These are phyloP conservation scores for Dictyostelium citrinum DNA, from an alignment of 78 protist genomes.

Conservation along the genomic window DNA sequence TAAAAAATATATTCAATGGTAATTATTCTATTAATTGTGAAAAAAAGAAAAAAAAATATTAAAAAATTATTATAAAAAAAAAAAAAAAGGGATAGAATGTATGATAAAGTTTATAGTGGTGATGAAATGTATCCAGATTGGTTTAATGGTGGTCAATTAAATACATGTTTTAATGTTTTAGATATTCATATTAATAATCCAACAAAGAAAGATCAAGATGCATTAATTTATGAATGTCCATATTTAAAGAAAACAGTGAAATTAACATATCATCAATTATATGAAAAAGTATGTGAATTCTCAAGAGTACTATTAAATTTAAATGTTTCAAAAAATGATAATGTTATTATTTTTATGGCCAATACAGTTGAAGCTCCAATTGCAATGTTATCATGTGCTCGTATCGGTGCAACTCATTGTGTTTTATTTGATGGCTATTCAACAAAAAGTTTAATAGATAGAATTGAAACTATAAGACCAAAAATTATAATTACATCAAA, in stretches of 20 bases:
- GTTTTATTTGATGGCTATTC: neutral
- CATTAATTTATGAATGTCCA: conserved; percentile 49
- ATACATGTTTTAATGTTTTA: conserved; percentile 80
- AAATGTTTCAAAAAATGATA: conserved; percentile 88
- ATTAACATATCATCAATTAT: neutral
- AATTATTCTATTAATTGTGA: neutral
- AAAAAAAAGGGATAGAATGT: neutral
- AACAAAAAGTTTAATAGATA: too few relatives aligned
- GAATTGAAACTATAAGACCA: neutral
- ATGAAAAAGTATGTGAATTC: conserved; percentile 70
- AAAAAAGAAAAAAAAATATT: too few relatives aligned
- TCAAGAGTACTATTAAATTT: conserved; percentile 81
- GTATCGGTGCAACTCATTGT: conserved; percentile 93
- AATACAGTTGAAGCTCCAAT: conserved; percentile 76
- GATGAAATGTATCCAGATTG: conserved; percentile 43
- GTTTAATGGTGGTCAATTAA: conserved; percentile 87
- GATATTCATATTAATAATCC: conserved; percentile 53
- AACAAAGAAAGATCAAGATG: neutral
- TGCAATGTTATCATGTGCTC: conserved; percentile 95
- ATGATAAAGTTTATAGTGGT: conserved; percentile 3
- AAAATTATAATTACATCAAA: neutral
- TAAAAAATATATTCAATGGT: neutral
- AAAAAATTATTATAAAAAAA: neutral
- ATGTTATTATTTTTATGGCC: conserved; percentile 91
- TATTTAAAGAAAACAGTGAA: conserved; percentile 54